phyloP scores from a whole-genome alignment of 2,329 filamentous ascomycete genomes.

The Claviceps africana region DNA sequence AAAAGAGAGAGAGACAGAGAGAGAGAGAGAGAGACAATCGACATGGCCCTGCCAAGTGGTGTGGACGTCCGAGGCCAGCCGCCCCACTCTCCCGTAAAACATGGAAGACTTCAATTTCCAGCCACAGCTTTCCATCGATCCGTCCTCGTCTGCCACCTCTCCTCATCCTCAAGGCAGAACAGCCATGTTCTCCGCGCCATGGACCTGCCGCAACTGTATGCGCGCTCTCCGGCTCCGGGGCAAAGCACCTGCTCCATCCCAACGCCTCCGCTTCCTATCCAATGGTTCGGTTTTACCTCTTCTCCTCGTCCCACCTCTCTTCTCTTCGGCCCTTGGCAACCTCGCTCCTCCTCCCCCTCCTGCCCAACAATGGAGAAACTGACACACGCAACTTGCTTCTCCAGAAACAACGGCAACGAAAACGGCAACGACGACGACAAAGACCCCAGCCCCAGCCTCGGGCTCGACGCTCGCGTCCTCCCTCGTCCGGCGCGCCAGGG shows the following conservation, averaged over 20 bases:
- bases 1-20: background rate
- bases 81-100: background rate
- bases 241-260: constrained; percentile 11
- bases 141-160: background rate
- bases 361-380: background rate
- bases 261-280: constrained; percentile 18
- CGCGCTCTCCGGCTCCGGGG: constrained; percentile 13
- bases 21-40: too few species aligned
- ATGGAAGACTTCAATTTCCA: background rate
- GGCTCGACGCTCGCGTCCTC: constrained; percentile 31
- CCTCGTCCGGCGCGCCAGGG: constrained; percentile 45
- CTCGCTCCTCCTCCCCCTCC: background rate
- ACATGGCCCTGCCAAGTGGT: too few species aligned
- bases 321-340: too few species aligned
- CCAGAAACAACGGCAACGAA: background rate
- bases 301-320: too few species aligned
- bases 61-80: too few species aligned
- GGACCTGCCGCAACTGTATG: constrained; percentile 23
- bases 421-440: background rate
- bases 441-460: background rate
- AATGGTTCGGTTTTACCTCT: constrained; percentile 14
- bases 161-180: background rate
- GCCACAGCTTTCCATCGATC: background rate
- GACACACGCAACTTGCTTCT: background rate
- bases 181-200: constrained; percentile 20